Conservation (phyloP, 139 green algal genomes). For the Tetradesmus lagerheimii region DNA sequence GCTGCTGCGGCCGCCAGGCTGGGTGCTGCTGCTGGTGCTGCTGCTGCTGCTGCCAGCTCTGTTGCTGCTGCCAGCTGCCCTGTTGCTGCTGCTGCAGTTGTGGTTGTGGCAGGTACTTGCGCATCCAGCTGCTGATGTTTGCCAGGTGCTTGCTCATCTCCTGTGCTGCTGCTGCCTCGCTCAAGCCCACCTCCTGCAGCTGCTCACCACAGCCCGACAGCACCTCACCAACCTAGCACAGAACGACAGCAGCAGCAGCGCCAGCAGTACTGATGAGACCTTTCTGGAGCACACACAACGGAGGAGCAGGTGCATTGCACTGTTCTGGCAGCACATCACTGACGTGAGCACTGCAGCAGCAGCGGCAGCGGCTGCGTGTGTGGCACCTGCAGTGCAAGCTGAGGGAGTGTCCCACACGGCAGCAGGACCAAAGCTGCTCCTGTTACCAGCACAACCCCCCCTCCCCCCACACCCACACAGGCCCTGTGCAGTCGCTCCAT, state of each 20-base stretch:
- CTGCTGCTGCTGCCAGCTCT: constrained; percentile 3
- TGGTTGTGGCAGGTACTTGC: constrained; percentile 44
- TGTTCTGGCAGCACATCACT: too few relatives aligned
- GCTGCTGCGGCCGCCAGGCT: constrained; percentile 28
- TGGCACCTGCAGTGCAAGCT: too few relatives aligned
- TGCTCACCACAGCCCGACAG: constrained; percentile 55
- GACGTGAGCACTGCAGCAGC: too few relatives aligned
- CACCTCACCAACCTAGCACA: constrained; percentile 47
- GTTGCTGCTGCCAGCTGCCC: constrained; percentile 27
- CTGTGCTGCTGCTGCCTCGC: constrained; percentile 54
- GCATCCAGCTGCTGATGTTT: constrained; percentile 44
- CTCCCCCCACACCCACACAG: too few relatives aligned
- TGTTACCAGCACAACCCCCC: too few relatives aligned
- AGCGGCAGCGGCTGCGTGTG: too few relatives aligned
- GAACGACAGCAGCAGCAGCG: constrained; percentile 9
- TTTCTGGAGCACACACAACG: too few relatives aligned
- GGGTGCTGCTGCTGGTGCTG: background rate
- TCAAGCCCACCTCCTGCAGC: constrained; percentile 74
- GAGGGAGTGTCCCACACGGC: too few relatives aligned
- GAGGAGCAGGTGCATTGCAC: too few relatives aligned
- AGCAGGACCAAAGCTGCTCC: too few relatives aligned
- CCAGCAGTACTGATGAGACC: background rate
- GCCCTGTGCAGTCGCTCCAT: too few relatives aligned
- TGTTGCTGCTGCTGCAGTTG: constrained; percentile 21
- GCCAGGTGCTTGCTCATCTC: constrained; percentile 47